These are phyloP conservation scores for Lasiosphaeris hirsuta DNA, from an alignment of 495 filamentous ascomycete genomes.

Conservation along the genomic window DNA sequence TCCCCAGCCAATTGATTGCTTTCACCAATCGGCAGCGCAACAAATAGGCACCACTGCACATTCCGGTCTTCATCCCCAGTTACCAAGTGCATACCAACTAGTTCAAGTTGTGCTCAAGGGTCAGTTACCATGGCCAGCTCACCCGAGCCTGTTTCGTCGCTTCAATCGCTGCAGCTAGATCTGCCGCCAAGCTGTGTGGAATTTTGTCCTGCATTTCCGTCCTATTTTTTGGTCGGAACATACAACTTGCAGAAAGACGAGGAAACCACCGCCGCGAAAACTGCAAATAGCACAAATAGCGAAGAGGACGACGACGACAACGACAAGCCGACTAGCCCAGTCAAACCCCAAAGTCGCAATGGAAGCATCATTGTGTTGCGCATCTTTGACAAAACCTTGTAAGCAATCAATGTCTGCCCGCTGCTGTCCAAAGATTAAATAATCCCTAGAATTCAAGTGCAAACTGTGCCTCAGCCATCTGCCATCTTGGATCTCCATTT, in stretches of 20 bases:
- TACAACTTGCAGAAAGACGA: constrained; percentile 67
- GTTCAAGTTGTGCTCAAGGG: too few relatives aligned
- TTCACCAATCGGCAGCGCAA: too few relatives aligned
- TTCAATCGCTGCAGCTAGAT: constrained; percentile 45
- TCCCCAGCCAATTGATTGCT: too few relatives aligned
- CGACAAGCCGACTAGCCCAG: constrained; percentile 6
- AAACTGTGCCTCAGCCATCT: constrained; percentile 55
- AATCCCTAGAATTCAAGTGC: constrained; percentile 33
- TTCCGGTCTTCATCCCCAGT: too few relatives aligned
- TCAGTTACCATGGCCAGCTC: neutral
- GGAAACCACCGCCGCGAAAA: neutral
- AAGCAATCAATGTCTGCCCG: constrained; percentile 28
- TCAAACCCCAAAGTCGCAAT: constrained; percentile 56
- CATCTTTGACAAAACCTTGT: constrained; percentile 50
- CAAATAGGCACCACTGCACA: too few relatives aligned
- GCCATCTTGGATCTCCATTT: constrained; percentile 88
- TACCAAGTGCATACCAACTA: too few relatives aligned
- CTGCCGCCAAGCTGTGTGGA: constrained; percentile 81
- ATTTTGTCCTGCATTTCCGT: constrained; percentile 63
- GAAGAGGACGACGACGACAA: constrained; percentile 37
- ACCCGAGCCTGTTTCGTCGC: constrained; percentile 26
- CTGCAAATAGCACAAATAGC: too few relatives aligned
- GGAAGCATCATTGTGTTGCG: constrained; percentile 70
- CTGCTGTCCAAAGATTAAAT: constrained; percentile 4
- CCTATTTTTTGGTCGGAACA: constrained; percentile 79